phyloP scores from a whole-genome alignment of 768 basidiomycete species.

The Coprinopsis marcescibilis region DNA sequence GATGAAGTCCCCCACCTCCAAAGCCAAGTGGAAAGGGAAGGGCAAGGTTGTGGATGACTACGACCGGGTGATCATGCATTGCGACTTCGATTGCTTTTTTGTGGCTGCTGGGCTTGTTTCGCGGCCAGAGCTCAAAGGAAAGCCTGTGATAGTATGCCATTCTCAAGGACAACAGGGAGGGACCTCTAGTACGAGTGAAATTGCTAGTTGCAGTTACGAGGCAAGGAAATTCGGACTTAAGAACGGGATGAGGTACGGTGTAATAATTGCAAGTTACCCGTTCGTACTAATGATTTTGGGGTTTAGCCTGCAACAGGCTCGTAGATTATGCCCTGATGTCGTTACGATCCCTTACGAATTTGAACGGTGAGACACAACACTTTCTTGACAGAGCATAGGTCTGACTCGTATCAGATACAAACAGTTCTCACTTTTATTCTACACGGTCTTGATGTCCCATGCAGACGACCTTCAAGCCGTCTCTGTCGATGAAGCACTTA shows the following conservation, averaged over 20 bases:
- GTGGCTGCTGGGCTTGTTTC: conserved; percentile 83
- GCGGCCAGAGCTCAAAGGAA: conserved; percentile 77
- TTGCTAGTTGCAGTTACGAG: conserved; percentile 93
- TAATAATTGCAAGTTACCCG: neutral
- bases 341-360: conserved; percentile 92
- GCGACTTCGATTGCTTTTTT: conserved; percentile 96
- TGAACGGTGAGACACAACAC: conserved; percentile 46
- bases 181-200: conserved; percentile 81
- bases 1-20: conserved; percentile 38
- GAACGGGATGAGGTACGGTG: conserved; percentile 87
- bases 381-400: neutral
- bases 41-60: conserved; percentile 45
- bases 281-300: neutral
- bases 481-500: conserved; percentile 92
- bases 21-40: conserved; percentile 51
- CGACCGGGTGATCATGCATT: conserved; percentile 79
- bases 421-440: conserved; percentile 78
- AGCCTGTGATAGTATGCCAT: conserved; percentile 93
- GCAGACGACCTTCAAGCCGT: conserved; percentile 93
- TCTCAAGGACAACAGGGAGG: conserved; percentile 76
- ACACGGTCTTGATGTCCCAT: conserved; percentile 84
- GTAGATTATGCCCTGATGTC: conserved; percentile 67
- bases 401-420: conserved; percentile 61
- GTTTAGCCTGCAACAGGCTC: conserved; percentile 69
- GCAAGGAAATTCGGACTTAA: conserved; percentile 82